These are phyloP conservation scores for Populus hybrid DNA, from an alignment of 441 rosid genomes.

Conservation along the genomic window DNA sequence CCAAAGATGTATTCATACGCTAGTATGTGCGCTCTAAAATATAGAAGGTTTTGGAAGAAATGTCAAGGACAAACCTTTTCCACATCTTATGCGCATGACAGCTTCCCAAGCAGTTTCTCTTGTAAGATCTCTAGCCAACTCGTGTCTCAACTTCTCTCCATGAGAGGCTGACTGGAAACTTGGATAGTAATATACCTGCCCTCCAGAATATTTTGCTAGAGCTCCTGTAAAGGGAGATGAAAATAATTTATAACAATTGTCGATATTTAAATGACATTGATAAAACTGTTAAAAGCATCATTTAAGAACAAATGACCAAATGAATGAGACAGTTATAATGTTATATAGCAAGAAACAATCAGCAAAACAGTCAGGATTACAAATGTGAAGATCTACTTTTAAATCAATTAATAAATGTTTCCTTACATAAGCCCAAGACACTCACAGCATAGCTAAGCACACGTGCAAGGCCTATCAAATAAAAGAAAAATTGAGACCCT, in stretches of 20 bases:
- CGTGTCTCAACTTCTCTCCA: conserved; percentile 83
- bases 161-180: conserved; percentile 74
- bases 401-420: background rate
- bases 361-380: background rate
- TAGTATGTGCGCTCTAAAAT: background rate
- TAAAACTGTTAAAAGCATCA: conserved; percentile 1
- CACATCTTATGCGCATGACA: conserved; percentile 98
- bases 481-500: background rate
- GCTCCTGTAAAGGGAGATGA: conserved; percentile 47
- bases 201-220: conserved; percentile 95
- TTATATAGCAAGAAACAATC: background rate
- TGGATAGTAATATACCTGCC: conserved; percentile 94
- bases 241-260: conserved; percentile 5
- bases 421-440: background rate
- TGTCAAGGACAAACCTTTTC: conserved; percentile 64
- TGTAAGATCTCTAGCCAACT: conserved; percentile 90
- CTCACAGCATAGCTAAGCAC: background rate
- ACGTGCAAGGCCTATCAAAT: background rate
- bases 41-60: conserved; percentile 2
- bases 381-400: background rate
- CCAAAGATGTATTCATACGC: background rate
- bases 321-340: background rate
- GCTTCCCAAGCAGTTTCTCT: conserved; percentile 99
- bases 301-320: conserved; percentile 1
- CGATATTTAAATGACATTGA: background rate